These are phyloP conservation scores for Trichoderma arundinaceum DNA, from an alignment of 2,329 filamentous ascomycete genomes.

Conservation along the genomic window DNA sequence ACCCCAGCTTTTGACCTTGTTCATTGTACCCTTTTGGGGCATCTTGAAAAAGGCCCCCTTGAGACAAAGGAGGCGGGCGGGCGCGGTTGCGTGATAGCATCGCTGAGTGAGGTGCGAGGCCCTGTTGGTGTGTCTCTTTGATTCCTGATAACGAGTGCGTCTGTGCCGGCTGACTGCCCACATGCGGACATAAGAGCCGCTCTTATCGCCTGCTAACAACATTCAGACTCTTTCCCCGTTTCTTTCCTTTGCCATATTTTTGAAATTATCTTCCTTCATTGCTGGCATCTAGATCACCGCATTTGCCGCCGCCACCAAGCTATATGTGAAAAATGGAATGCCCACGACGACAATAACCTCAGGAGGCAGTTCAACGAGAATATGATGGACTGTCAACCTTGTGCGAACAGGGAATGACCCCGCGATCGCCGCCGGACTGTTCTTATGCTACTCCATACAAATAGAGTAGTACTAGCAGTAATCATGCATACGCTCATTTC, in stretches of 20 bases:
- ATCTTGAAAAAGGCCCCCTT: neutral
- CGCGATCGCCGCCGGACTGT: neutral
- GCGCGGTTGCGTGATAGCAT: conserved; percentile 29
- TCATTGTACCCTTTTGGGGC: conserved; percentile 1
- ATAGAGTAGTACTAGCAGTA: neutral
- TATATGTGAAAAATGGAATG: neutral
- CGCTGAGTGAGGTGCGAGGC: conserved; percentile 20
- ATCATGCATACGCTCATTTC: neutral
- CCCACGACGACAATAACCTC: too few species aligned
- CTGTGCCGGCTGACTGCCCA: neutral
- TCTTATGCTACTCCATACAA: neutral
- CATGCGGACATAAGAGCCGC: conserved; percentile 1
- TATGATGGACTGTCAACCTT: neutral
- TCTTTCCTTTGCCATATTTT: neutral
- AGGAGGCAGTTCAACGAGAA: too few species aligned
- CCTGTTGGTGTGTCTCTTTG: neutral
- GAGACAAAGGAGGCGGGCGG: neutral
- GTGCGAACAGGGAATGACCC: neutral
- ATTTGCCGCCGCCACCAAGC: neutral
- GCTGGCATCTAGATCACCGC: neutral
- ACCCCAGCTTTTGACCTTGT: conserved; percentile 25
- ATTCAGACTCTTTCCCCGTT: neutral
- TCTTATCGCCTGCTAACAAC: neutral
- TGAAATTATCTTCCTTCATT: neutral
- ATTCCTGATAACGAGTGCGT: conserved; percentile 17